These are phyloP conservation scores for Aspergillus pseudonomiae DNA, from an alignment of 2,329 filamentous ascomycete species.

Conservation along the genomic window DNA sequence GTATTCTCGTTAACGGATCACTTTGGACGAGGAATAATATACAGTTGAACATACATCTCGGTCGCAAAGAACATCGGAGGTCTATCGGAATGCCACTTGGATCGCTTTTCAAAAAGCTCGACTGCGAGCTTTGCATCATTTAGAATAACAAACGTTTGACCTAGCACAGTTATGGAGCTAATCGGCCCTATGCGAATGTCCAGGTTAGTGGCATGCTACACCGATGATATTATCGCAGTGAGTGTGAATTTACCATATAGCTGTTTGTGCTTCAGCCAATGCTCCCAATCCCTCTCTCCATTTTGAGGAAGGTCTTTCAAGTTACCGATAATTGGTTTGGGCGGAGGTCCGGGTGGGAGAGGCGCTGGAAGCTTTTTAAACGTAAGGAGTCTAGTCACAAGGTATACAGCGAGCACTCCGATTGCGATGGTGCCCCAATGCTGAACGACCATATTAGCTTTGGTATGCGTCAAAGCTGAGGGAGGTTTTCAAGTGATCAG, in stretches of 20 bases:
- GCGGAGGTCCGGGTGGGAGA: not conserved
- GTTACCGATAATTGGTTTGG: not conserved
- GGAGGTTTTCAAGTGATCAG: not conserved
- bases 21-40: too few relatives aligned
- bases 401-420: not conserved
- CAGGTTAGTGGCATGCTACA: not conserved
- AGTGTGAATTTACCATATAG: not conserved
- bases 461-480: not conserved
- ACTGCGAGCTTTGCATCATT: not conserved
- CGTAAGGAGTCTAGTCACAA: not conserved
- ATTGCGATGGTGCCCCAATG: not conserved
- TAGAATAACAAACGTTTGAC: not conserved
- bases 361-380: not conserved
- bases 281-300: not conserved
- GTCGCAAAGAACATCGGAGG: slow-evolving; percentile 25
- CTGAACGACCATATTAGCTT: not conserved
- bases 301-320: not conserved
- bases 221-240: too few relatives aligned
- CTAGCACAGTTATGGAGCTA: not conserved
- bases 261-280: not conserved
- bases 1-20: not conserved
- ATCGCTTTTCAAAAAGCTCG: not conserved
- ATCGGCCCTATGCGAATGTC: not conserved
- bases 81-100: slow-evolving; percentile 12
- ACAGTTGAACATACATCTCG: slow-evolving; percentile 33